A percentile compares a stretch with the other conserved stretches of the same genome.
These are phyloP conservation scores for Blumeria graminis DNA, from an alignment of 2,329 filamentous ascomycete genomes.

Conservation along the genomic window DNA sequence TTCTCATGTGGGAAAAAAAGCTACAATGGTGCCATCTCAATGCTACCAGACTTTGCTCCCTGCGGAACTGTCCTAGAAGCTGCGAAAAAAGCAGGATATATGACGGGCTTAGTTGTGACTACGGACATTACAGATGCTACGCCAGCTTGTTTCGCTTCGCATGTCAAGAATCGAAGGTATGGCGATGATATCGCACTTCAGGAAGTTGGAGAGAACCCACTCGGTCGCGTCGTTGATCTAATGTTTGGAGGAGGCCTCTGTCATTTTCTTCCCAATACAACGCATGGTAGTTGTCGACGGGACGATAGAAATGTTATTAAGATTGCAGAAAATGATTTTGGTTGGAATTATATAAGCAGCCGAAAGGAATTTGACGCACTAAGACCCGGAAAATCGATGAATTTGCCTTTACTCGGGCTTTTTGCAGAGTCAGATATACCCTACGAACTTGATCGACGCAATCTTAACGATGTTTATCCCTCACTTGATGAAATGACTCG, in stretches of 20 bases:
- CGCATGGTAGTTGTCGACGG: conserved; percentile 53
- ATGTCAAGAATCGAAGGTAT: conserved; percentile 56
- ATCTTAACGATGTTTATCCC: conserved; percentile 58
- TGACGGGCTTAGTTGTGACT: conserved; percentile 82
- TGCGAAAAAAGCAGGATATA: conserved; percentile 74
- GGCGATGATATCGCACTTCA: conserved; percentile 84
- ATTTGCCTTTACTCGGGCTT: conserved; percentile 67
- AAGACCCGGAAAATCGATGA: conserved; percentile 36
- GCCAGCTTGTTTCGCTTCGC: conserved; percentile 79
- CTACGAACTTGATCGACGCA: conserved; percentile 74
- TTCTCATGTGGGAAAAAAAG: conserved; percentile 85
- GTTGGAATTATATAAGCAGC: conserved; percentile 55
- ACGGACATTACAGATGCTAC: conserved; percentile 91
- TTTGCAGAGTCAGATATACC: conserved; percentile 68
- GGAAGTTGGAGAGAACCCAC: conserved; percentile 65
- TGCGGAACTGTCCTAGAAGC: conserved; percentile 88
- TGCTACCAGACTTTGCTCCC: conserved; percentile 60
- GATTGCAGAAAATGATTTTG: conserved; percentile 47
- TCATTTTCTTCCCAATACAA: conserved; percentile 71
- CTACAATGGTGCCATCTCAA: conserved; percentile 90
- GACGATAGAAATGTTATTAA: conserved; percentile 56
- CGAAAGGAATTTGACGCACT: conserved; percentile 55
- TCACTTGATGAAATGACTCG: conserved; percentile 78
- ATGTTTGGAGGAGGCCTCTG: conserved; percentile 86
- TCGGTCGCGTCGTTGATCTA: conserved; percentile 72